Evolutionary conservation across 306 rosid genomes (phyloP), one percentile per base, ranked within the genome.

Genomic region (Sindora glabra): DNA sequence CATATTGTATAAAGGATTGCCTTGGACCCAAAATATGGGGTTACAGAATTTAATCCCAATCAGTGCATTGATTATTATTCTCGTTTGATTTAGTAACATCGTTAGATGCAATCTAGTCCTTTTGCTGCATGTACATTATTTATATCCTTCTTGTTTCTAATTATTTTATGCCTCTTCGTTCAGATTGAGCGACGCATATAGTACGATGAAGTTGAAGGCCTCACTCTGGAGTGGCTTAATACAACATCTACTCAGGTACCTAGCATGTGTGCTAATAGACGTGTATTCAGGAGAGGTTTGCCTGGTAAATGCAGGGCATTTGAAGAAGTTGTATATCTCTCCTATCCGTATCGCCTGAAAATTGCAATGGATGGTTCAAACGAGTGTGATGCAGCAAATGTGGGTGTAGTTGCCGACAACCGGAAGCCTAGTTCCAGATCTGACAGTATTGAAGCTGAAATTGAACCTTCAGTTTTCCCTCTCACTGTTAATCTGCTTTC

Each of bases 401-500:
- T 48, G 48, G 58, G 55, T 46, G 56, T 51, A 41, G 64, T 78
- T 56, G 51, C 49, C 64, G 27, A 5, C 19, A 41, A 46, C 22
- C 36, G 27, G 10, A 65, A 59, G 27, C 33, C 59, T 30, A 37
- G 39, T 42, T 55, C 72, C 54, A 49, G 55, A 46, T 55, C 45
- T 7, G 69, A 42, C 66, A 48, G 46, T 22, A 50, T 62, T 22
- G 74, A 59, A 38, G 23, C 62, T 45, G 73, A 65, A 80, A 74
- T 86, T 37, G 83, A 59, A 9, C 86, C 96, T 36, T 62, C 68
- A 17, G 77, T 78, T 67, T 92, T 88, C 57, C 96, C 96, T 3
- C 76, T 78, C 44, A 86, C 90, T 0, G 58, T 89, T 26, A 78
- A 32, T 30, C 30, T 76, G 49, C 90, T 92, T 69, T 86, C 95